phyloP scores from a whole-genome alignment of 306 rosid genomes.

The Vicia faba region DNA sequence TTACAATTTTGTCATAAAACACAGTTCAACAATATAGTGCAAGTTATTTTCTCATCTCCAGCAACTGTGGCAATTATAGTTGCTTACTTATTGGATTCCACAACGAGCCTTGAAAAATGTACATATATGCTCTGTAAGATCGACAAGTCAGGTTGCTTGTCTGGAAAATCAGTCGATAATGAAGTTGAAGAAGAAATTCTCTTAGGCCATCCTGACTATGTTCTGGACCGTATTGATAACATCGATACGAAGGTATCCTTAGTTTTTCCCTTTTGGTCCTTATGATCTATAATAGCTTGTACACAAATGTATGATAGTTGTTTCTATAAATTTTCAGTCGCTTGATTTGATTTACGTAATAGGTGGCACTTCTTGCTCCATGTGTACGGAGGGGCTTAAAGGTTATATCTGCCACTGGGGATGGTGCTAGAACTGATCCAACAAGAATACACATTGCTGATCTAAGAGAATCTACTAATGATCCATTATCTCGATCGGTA shows the following conservation, averaged over 20 bases:
- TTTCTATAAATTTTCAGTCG: conserved; percentile 37
- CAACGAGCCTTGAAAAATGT: no score
- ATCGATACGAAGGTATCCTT: conserved; percentile 86
- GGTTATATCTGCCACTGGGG: conserved; percentile 92
- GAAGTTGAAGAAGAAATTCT: conserved; percentile 95
- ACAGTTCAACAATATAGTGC: conserved; percentile 78
- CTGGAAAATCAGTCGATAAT: no score
- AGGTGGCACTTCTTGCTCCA: conserved; percentile 99
- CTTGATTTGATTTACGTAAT: conserved; percentile 51
- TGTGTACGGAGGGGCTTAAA: conserved; percentile 90
- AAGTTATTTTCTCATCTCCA: conserved; percentile 79
- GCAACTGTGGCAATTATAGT: conserved; percentile 69
- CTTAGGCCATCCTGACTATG: conserved; percentile 88
- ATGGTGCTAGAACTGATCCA: conserved; percentile 96
- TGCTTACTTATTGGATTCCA: conserved; percentile 64
- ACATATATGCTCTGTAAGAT: no score
- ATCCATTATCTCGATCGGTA: no score
- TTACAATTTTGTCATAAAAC: not conserved
- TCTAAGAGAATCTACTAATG: conserved; percentile 86
- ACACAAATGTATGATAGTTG: conserved; percentile 27
- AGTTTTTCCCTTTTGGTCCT: not conserved
- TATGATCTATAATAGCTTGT: conserved; percentile 26
- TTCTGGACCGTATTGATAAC: conserved; percentile 90
- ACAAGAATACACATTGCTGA: conserved; percentile 93
- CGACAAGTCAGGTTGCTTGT: no score